phyloP scores from a whole-genome alignment of 176 grass and related monocot genomes.

The Aegilops longissima region DNA sequence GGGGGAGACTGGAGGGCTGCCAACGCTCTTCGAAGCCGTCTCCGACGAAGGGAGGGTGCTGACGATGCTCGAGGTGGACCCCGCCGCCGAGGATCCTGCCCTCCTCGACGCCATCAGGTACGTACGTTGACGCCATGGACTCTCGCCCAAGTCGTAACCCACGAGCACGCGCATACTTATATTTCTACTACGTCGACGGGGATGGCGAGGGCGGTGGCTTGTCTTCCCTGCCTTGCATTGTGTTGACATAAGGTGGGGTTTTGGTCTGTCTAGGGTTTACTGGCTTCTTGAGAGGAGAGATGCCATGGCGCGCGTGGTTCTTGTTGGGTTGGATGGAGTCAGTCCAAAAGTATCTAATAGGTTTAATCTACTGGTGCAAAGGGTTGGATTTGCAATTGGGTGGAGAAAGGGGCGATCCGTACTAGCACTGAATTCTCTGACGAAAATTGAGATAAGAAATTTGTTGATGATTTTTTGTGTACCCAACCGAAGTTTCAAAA shows the following conservation, averaged over 20 bases:
- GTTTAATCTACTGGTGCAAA: not conserved
- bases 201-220: not conserved
- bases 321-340: not conserved
- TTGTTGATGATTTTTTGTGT: not conserved
- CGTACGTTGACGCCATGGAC: not conserved
- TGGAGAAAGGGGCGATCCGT: not conserved
- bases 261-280: constrained; percentile 4
- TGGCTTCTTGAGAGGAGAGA: not conserved
- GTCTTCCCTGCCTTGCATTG: not conserved
- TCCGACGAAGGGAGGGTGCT: not conserved
- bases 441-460: not conserved
- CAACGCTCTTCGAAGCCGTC: not conserved
- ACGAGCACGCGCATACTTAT: not conserved
- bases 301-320: not conserved
- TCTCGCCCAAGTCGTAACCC: no score
- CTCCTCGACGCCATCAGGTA: constrained; percentile 26
- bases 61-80: not conserved
- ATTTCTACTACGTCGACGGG: not conserved
- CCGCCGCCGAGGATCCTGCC: not conserved
- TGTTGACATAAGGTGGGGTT: not conserved
- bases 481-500: not conserved
- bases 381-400: not conserved
- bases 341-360: not conserved
- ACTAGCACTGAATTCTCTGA: not conserved
- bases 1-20: not conserved